These are phyloP conservation scores for Clonostachys chloroleuca DNA, from an alignment of 2,329 filamentous ascomycete genomes.

Conservation along the genomic window DNA sequence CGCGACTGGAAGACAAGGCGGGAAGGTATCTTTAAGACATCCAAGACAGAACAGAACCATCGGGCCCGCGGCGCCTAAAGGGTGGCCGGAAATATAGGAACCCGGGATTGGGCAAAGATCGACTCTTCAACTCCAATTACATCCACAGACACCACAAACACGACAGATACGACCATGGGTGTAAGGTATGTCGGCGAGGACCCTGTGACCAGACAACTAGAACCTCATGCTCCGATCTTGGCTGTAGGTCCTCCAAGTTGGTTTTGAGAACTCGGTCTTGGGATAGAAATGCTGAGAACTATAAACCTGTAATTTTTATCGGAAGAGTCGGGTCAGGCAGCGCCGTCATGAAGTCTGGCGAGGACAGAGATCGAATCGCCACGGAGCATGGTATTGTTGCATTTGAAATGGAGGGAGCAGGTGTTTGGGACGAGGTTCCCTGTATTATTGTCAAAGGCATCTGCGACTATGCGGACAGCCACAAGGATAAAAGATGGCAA, in stretches of 20 bases:
- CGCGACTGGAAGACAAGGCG: not conserved
- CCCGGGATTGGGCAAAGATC: not conserved
- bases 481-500: constrained; percentile 23
- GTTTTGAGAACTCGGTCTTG: no score
- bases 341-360: not conserved
- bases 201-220: not conserved
- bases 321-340: not conserved
- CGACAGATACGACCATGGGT: no score
- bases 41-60: not conserved
- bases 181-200: no score
- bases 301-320: not conserved
- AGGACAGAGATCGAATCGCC: not conserved
- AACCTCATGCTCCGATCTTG: not conserved
- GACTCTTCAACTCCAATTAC: not conserved
- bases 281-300: not conserved
- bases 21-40: not conserved
- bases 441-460: constrained; percentile 31
- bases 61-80: not conserved
- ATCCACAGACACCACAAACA: not conserved
- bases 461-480: constrained; percentile 21
- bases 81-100: not conserved
- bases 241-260: not conserved
- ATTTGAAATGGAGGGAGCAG: constrained; percentile 27
- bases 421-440: constrained; percentile 21
- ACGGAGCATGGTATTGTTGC: not conserved